Evolutionary conservation across 1,284 basidiomycete genomes (phyloP), one percentile per base, ranked within the genome.

Genomic region (Marasmius oreades): DNA sequence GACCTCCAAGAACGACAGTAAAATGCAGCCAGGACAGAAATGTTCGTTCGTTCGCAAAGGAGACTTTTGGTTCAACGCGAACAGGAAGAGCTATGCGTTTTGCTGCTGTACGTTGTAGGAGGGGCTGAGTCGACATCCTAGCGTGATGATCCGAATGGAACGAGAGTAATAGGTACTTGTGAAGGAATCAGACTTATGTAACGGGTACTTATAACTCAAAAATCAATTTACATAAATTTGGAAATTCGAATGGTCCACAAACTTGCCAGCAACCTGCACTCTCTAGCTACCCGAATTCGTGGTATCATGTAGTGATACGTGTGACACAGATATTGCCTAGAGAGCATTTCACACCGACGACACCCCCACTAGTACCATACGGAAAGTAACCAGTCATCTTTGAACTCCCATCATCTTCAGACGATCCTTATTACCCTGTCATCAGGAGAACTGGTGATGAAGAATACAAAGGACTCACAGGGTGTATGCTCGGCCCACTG

Each of bases 21-120:
- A 95, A 95, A 73, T 95, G 92, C 58, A 95, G 81, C 95, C 95
- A 97, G 81, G 93, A 95, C 48, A 98, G 79, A 74, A 97, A 98
- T 2, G 95, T 96, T 57, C 88, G 86, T 75, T 95, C 93, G 70
- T 97, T 97, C 48, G 95, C 95, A 68, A 97, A 98, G 60, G 93
- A 93, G 57, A 95, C 92, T 69, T 96, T 95, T 47, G 93, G 93
- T 73, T 96, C 95, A 53, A 97, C 92, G 62, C 93, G 85, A 64
- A 98, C 86, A 42, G 95, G 95, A 42, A 98, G 87, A 11, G 95
- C 95, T 66, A 98, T 98, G 61, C 95, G 90, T 77, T 97, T 97
- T 52, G 89, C 85, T 2, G 94, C 92, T 16, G 95, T 97, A 59
- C 97, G 88, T 74, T 99, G 96, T 48, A 99, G 89, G 48, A 99